Evolutionary conservation across 2,329 filamentous ascomycete genomes (phyloP).

Genomic region (Chaetomium sp.): DNA sequence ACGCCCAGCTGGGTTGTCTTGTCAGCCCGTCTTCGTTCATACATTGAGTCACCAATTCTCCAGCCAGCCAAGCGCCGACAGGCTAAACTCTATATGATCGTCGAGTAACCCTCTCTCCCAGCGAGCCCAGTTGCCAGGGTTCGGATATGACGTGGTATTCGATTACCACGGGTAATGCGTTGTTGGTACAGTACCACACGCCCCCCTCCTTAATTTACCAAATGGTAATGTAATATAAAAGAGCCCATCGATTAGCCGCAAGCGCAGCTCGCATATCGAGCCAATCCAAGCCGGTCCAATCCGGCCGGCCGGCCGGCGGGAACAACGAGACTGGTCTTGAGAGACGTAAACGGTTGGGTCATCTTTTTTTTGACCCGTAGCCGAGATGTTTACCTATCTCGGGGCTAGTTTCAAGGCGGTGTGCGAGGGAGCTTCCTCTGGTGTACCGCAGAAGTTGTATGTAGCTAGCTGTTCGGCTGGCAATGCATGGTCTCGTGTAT

Average conservation of each 20-base stretch:
- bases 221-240: neutral
- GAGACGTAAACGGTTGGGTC: neutral
- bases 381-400: too few relatives aligned
- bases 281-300: conserved; percentile 6
- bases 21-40: too few relatives aligned
- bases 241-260: conserved; percentile 3
- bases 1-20: too few relatives aligned
- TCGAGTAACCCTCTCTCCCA: neutral
- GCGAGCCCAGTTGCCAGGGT: neutral
- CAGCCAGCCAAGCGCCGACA: neutral
- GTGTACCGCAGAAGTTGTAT: too few relatives aligned
- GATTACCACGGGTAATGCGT: neutral
- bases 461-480: too few relatives aligned
- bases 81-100: conserved; percentile 5
- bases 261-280: conserved; percentile 10
- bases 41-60: too few relatives aligned
- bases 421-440: too few relatives aligned
- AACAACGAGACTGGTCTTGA: neutral
- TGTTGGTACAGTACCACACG: neutral
- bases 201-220: neutral
- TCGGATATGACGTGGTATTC: neutral
- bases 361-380: too few relatives aligned
- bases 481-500: too few relatives aligned
- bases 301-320: too few relatives aligned
- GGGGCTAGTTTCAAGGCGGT: too few relatives aligned